A percentile compares a stretch with the other conserved stretches of the same genome.
phyloP scores from a whole-genome alignment of 1,284 basidiomycete species.

The Ustilago hordei region DNA sequence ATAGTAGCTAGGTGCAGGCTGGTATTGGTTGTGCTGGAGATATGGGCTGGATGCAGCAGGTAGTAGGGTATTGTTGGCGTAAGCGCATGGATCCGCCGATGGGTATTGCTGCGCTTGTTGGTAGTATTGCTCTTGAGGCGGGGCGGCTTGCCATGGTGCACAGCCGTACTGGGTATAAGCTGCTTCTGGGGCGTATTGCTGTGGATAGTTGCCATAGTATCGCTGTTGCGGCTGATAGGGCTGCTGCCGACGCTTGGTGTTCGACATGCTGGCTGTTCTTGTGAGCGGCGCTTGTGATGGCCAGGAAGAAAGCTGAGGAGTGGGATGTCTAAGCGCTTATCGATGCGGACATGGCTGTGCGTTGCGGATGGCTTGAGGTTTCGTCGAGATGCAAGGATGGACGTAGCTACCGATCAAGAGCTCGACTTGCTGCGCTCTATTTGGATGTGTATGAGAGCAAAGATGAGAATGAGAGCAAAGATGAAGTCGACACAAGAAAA shows the following conservation, averaged over 20 bases:
- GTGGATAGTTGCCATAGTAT: constrained; percentile 7
- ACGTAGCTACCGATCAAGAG: background rate
- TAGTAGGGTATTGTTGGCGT: background rate
- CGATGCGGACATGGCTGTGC: constrained; percentile 25
- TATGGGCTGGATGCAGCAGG: constrained; percentile 11
- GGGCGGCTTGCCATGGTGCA: constrained; percentile 17
- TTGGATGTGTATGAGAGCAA: background rate
- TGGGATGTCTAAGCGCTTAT: background rate
- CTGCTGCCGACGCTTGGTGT: constrained; percentile 14
- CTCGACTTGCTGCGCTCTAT: background rate
- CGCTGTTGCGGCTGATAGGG: constrained; percentile 9
- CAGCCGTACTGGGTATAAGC: constrained; percentile 13
- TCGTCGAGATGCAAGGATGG: background rate
- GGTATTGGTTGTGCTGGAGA: constrained; percentile 14
- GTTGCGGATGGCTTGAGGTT: background rate
- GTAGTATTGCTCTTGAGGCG: constrained; percentile 17
- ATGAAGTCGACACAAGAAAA: background rate
- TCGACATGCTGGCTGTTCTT: constrained; percentile 32
- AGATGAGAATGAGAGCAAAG: background rate
- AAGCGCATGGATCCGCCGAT: constrained; percentile 18
- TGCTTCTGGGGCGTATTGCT: constrained; percentile 19
- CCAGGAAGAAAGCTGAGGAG: background rate
- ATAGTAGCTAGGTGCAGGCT: background rate
- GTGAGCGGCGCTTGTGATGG: background rate
- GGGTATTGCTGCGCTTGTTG: constrained; percentile 28